Base-by-base conservation (phyloP, 2,329 filamentous ascomycete species). In the Talaromyces pinophilus region DNA sequence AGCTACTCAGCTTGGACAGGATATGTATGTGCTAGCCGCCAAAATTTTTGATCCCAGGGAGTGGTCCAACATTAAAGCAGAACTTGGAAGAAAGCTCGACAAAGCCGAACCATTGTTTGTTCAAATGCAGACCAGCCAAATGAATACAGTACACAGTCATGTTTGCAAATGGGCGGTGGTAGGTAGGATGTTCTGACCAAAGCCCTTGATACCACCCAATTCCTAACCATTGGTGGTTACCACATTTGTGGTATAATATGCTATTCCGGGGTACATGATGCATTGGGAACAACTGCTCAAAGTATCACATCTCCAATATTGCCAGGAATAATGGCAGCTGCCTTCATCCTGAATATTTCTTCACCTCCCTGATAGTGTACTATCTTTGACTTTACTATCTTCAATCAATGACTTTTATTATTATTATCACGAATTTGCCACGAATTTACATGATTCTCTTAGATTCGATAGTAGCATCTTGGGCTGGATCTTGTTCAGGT, bases 291-390 rank as follows among this genome's bases (percentile, higher is more conserved):
- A 35, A 6, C 15, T 5, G 4, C 25, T n/a, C 15, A n/a, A 25
- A 25, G 17, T 52, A 6, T 35, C 11, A 33, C 28, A n/a, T 54
- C 30, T 17, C 17, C 7, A 33, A 33, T 35, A 8, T 55, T 35
- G 28, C 52, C n/a, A 19, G 52, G 30, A 25, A 19, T 55, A 55
- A 17, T 55, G 28, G 52, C 30, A 5, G 28, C 17, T 13, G 52
- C 30, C 11, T 55, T 55, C 33, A n/a, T 55, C 8, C 22, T 54
- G 11, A 19, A 3, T 13, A 19, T 22, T 19, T n/a, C 38, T 57
- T 38, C 54, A 22, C 19, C 54, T 57, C 25, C 15, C n/a, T 38
- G 54, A 57, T 38, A 57, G 33, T 38, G 30, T 57, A 57, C 54
- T 57, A 38, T 38, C 54, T 38, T 38, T 57, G 19, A 22, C 2